phyloP scores from a whole-genome alignment of 2,329 filamentous ascomycete genomes.

The Paramyrothecium sp. region DNA sequence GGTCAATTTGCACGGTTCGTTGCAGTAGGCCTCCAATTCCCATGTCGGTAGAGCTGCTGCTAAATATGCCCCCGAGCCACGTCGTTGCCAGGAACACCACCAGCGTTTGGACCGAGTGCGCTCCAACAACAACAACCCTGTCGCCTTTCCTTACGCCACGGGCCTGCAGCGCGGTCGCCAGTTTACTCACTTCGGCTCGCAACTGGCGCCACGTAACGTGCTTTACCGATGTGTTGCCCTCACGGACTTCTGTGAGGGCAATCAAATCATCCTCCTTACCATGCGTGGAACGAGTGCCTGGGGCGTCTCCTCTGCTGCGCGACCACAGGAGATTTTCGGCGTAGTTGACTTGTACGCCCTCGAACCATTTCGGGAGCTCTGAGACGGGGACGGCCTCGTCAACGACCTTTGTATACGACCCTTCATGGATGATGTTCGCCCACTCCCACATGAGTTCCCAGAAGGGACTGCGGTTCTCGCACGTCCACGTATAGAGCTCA shows the following conservation, averaged over 20 bases:
- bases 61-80: constrained; percentile 73
- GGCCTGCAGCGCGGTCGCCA: constrained; percentile 66
- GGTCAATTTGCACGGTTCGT: constrained; percentile 70
- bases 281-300: constrained; percentile 44
- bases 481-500: constrained; percentile 68
- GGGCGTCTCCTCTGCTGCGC: constrained; percentile 34
- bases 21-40: constrained; percentile 76
- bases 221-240: constrained; percentile 56
- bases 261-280: constrained; percentile 71
- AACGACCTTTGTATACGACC: constrained; percentile 57
- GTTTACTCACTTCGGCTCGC: constrained; percentile 52
- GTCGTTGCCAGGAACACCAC: constrained; percentile 68
- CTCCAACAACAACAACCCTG: constrained; percentile 71
- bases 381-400: constrained; percentile 71
- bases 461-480: constrained; percentile 60
- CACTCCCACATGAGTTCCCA: constrained; percentile 63
- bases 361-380: constrained; percentile 73
- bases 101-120: constrained; percentile 73
- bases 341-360: constrained; percentile 71
- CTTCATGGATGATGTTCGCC: constrained; percentile 61
- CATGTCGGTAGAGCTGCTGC: constrained; percentile 79
- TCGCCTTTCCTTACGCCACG: constrained; percentile 70
- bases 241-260: constrained; percentile 70
- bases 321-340: constrained; percentile 78
- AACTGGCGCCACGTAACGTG: constrained; percentile 68